These are phyloP conservation scores for Ampelomyces quisqualis DNA, from an alignment of 2,329 filamentous ascomycete species.

Conservation along the genomic window DNA sequence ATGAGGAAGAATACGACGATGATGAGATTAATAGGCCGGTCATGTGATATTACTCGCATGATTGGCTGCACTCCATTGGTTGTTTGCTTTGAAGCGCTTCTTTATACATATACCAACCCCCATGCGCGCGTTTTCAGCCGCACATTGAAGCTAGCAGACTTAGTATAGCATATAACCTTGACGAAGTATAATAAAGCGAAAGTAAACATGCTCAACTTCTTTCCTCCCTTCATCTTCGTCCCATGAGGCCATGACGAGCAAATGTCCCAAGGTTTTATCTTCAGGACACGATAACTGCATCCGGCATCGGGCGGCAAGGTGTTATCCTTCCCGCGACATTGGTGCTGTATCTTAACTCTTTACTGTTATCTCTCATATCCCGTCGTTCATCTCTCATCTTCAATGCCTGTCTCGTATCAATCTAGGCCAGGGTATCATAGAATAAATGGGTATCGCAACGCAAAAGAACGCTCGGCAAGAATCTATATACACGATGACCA, in stretches of 20 bases:
- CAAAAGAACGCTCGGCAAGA: conserved; percentile 3
- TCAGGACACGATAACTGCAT: neutral
- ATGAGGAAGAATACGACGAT: conserved; percentile 36
- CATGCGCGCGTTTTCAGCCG: conserved; percentile 21
- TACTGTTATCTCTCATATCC: neutral
- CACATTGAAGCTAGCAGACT: conserved; percentile 7
- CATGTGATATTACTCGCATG: conserved; percentile 27
- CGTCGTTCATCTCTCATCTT: neutral
- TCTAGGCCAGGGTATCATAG: conserved; percentile 3
- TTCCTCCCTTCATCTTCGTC: neutral
- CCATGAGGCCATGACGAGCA: conserved; percentile 3
- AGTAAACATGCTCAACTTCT: neutral
- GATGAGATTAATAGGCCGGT: conserved; percentile 38
- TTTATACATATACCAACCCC: conserved; percentile 7
- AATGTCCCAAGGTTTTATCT: conserved; percentile 9
- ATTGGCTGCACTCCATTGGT: conserved; percentile 6
- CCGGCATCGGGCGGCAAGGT: neutral
- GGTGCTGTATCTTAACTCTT: neutral
- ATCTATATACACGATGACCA: conserved; percentile 12
- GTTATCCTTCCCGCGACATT: neutral
- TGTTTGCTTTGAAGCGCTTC: conserved; percentile 1
- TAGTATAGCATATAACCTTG: conserved; percentile 11
- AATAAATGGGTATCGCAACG: conserved; percentile 15
- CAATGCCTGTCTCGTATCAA: neutral
- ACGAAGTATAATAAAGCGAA: conserved; percentile 14